Base-by-base conservation (phyloP, 345 rosid species). In the Triadica sebifera region DNA sequence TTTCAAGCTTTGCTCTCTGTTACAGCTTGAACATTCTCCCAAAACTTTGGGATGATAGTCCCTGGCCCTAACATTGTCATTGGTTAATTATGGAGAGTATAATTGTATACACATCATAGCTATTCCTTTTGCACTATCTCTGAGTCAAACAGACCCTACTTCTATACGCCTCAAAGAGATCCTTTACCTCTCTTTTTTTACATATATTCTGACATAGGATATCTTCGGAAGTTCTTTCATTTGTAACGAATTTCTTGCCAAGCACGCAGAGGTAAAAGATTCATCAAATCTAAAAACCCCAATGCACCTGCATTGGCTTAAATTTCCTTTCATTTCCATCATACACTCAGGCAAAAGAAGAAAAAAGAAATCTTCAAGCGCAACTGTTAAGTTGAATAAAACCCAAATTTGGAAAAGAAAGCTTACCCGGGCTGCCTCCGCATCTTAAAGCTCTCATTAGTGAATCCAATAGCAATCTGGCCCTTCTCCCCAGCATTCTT, bases 341-440 rank as follows among this genome's bases (percentile, higher is more conserved):
- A 37, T 37, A 8, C 19, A n/a, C 5, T 15, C 46, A 29, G 5
- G 39, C n/a, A n/a, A n/a, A n/a, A n/a, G n/a, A n/a, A n/a, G n/a
- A n/a, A n/a, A n/a, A 5, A 43, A 43, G 9, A 43, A 71, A 15
- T 38, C 25, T 67, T 25, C 50, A 43, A 74, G 9, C 38, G 24
- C 45, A 25, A 67, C 4, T 7, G 4, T 8, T 11, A 12, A 38
- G 17, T 68, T 12, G 25, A 17, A 39, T 39, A 74, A 39, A 73
- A 41, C 24, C 51, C 17, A 20, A 34, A 56, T 0, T 13, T 8
- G 16, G 39, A 53, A 53, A 52, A 6, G 3, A 0, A 29, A 34
- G 61, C 8, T 25, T 58, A 92, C 98, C 98, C 98, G 11, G 98
- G 95, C 65, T 91, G 99, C 75, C 97, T 87, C 41, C 98, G 83